Evolutionary conservation across 805 yeast species (phyloP), one percentile per base, ranked within the genome.

Genomic region (Zygotorulaspora sp.): DNA sequence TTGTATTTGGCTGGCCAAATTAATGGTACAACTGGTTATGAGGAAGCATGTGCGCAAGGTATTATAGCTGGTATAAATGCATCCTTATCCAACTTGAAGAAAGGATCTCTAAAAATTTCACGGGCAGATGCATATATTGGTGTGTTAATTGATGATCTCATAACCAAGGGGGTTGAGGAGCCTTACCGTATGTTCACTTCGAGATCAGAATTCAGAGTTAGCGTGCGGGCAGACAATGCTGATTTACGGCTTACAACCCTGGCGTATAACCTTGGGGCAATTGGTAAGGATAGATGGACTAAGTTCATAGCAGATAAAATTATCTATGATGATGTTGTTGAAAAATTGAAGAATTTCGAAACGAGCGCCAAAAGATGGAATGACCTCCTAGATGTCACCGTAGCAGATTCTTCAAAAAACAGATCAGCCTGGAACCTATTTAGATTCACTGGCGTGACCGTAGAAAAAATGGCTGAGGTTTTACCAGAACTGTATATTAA

Each of bases 131-230:
- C 96, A 1, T 89, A 86, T 52, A 72, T 85, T 38, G 99, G 98
- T 1, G 96, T 92, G 5, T 66, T 92, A 41, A 80, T 92, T 32
- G 98, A 92, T 61, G 99, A 92, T 65, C 69, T 92, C 47, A 83
- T 89, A 20, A 89, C 96, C 0, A 87, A 87, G 59, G 99, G 98
- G 13, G 96, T 92, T 2, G 85, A 80, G 43, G 99, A 92, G 60
- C 99, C 99, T 1, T 92, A 92, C 58, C 69, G 99, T 47, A 92
- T 92, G 98, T 92, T 92, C 57, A 92, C 98, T 0, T 87, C 97
- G 5, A 73, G 99, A 35, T 84, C 96, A 0, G 99, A 92, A 58
- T 92, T 87, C 58, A 71, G 98, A 56, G 77, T 92, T 25, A 80
- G 88, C 22, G 86, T 88, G 4, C 70, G 99, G 42, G 80, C 96